Conservation (phyloP, 768 basidiomycete species). For the Agaricus subrufescens region DNA sequence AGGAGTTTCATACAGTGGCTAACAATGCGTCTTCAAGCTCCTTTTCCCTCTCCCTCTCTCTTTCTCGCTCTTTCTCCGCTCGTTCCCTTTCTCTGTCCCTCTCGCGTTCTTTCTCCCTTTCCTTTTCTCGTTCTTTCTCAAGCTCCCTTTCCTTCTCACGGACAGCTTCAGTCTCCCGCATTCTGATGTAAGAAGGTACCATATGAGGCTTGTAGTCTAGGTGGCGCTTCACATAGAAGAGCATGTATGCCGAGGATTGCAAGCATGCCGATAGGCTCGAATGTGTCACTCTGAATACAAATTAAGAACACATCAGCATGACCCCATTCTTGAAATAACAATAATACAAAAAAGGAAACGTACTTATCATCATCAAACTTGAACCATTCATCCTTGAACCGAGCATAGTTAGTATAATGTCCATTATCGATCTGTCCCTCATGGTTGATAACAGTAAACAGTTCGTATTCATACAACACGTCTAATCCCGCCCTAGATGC, state of each 20-base stretch:
- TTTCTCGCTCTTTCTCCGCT: constrained; percentile 30
- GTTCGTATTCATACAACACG: constrained; percentile 81
- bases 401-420: constrained; percentile 87
- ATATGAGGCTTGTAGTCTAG: constrained; percentile 76
- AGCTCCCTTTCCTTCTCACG: constrained; percentile 34
- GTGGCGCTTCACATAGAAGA: constrained; percentile 89
- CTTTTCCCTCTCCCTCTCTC: constrained; percentile 43
- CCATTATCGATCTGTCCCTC: constrained; percentile 94
- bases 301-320: background rate
- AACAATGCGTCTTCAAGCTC: constrained; percentile 65
- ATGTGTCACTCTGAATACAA: constrained; percentile 53
- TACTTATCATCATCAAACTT: constrained; percentile 10
- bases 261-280: constrained; percentile 67
- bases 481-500: constrained; percentile 40
- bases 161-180: constrained; percentile 62
- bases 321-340: background rate
- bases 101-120: constrained; percentile 37
- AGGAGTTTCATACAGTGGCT: constrained; percentile 34
- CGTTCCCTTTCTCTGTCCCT: constrained; percentile 26
- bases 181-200: constrained; percentile 62
- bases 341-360: background rate
- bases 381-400: constrained; percentile 79
- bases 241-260: constrained; percentile 83
- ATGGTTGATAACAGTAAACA: constrained; percentile 92
- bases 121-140: constrained; percentile 41